Evolutionary conservation across 768 basidiomycete species (phyloP), one percentile per base, ranked within the genome.

Genomic region (Symmetrospora coprosmae): DNA sequence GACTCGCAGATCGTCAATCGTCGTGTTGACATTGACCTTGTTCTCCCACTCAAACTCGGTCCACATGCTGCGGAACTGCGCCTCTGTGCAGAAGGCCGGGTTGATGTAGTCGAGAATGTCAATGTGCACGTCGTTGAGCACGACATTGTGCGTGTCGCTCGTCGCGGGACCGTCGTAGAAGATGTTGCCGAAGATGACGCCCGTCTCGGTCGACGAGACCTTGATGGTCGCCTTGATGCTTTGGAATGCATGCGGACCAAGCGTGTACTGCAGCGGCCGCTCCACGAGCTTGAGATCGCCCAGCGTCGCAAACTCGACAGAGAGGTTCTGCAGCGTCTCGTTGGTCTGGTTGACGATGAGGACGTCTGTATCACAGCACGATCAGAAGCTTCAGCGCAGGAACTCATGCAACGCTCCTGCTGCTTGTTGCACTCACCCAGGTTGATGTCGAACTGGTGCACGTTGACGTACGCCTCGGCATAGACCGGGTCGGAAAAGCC

Each of bases 11-110:
- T 74, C 87, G 85, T 83, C 80, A 73, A 91, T 81, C 23, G 81
- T 74, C 45, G 83, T 86, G 65, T 82, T 83, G 55, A 96, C 87
- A 70, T 96, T 96, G 56, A 97, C 92, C 67, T 91, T 81, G 75
- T 99, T 99, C 78, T 99, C 92, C 92, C 92, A 99, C 73, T 99
- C 92, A 69, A 99, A 99, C 73, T 97, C 94, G 27, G 91, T 99
- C 92, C 92, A 94, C 89, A 92, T 92, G 72, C 81, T 87, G 31
- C 92, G 81, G 81, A 92, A 92, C 85, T 91, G 87, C 21, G 86
- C 83, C 72, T 99, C 92, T 39, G 83, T 92, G 73, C 91, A 94
- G 69, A 86, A 86, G 7, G 89, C 88, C 4, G 92, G 88, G 73
- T 90, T 88, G 75, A 94, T 92, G 75, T 90, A 94, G 71, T 90